These are phyloP conservation scores for Favolaschia claudopus DNA, from an alignment of 768 basidiomycete species.

Conservation along the genomic window DNA sequence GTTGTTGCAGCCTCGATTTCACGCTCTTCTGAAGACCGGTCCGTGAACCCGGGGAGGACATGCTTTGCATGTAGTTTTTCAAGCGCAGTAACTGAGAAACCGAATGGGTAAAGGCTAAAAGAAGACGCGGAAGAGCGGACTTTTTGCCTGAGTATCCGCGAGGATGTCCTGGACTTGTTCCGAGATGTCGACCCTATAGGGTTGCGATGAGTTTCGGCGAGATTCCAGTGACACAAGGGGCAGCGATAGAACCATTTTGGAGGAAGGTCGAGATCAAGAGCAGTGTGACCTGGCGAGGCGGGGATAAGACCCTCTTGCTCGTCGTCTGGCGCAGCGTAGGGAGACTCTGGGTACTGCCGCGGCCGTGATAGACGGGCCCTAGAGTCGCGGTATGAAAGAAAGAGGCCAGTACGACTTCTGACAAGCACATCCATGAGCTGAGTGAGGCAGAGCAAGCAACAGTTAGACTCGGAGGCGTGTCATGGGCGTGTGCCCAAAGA, in stretches of 20 bases:
- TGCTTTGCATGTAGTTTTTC: conserved; percentile 98
- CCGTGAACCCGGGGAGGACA: conserved; percentile 94
- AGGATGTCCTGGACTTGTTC: conserved; percentile 90
- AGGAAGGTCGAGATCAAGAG: conserved; percentile 73
- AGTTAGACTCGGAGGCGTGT: no score
- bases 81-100: conserved; percentile 75
- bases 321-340: conserved; percentile 51
- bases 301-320: conserved; percentile 74
- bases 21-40: conserved; percentile 91
- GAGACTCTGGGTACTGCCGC: conserved; percentile 56
- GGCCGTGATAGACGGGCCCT: conserved; percentile 49
- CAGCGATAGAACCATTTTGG: conserved; percentile 76
- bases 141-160: conserved; percentile 72
- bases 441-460: neutral
- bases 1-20: conserved; percentile 89
- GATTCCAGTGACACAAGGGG: conserved; percentile 30
- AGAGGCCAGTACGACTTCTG: conserved; percentile 90
- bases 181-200: conserved; percentile 86
- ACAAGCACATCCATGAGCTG: conserved; percentile 33
- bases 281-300: conserved; percentile 46
- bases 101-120: conserved; percentile 22
- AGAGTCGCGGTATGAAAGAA: conserved; percentile 92
- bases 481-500: no score
- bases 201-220: conserved; percentile 28
- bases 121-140: conserved; percentile 55